Evolutionary conservation across 768 basidiomycete species (phyloP).

Genomic region (Calocybe indica): DNA sequence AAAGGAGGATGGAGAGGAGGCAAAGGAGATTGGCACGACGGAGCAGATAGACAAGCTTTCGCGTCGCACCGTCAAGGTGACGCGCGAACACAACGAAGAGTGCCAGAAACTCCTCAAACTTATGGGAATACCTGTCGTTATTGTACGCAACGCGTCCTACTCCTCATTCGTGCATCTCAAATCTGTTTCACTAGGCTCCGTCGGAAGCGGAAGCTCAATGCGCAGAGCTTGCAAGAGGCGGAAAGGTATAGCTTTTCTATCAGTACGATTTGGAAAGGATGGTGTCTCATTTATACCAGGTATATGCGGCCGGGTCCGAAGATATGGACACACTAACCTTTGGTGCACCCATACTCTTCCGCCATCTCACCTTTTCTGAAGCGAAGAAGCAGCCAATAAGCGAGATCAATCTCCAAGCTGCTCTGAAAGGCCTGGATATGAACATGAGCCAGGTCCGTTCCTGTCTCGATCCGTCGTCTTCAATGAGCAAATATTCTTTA

Average conservation of each 20-base stretch:
- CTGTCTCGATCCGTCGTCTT: neutral
- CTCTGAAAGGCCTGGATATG: slow-evolving; percentile 88
- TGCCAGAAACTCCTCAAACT: slow-evolving; percentile 79
- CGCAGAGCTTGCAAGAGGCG: slow-evolving; percentile 94
- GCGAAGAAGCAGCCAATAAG: slow-evolving; percentile 96
- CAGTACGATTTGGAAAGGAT: neutral
- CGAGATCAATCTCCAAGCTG: slow-evolving; percentile 80
- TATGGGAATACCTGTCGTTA: slow-evolving; percentile 96
- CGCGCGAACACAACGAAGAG: slow-evolving; percentile 94
- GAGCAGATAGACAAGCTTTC: slow-evolving; percentile 92
- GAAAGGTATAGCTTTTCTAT: slow-evolving; percentile 50
- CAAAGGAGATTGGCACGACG: slow-evolving; percentile 90
- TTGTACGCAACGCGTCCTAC: slow-evolving; percentile 44
- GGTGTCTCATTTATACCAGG: slow-evolving; percentile 34
- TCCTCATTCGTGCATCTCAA: neutral
- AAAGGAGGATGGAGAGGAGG: slow-evolving; percentile 91
- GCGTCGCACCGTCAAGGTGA: slow-evolving; percentile 90
- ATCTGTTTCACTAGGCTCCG: slow-evolving; percentile 60
- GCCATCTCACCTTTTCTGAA: slow-evolving; percentile 97
- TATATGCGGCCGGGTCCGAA: slow-evolving; percentile 96
- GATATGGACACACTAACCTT: slow-evolving; percentile 99
- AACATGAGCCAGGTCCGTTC: slow-evolving; percentile 73
- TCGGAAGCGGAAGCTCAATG: slow-evolving; percentile 99
- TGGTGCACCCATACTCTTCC: slow-evolving; percentile 82
- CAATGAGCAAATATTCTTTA: slow-evolving; percentile 23